A percentile compares a stretch with the other conserved stretches of the same genome.
These are phyloP conservation scores for Podila verticillata DNA, from an alignment of 192 early-diverging fungal species.

Conservation along the genomic window DNA sequence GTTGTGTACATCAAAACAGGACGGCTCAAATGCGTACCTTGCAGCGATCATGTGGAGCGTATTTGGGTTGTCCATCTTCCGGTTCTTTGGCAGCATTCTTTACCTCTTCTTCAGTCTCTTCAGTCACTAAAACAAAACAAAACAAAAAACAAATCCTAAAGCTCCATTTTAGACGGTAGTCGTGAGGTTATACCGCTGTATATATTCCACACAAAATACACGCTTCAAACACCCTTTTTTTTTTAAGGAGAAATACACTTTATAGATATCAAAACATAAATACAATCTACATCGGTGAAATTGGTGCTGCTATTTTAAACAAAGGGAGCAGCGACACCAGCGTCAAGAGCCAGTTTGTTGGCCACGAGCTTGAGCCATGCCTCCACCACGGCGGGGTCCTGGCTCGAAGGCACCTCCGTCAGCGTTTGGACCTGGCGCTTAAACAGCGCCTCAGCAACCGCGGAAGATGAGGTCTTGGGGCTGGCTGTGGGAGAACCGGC, in stretches of 20 bases:
- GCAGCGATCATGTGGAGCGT: slow-evolving; percentile 84
- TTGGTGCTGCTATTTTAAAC: background rate
- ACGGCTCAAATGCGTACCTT: slow-evolving; percentile 61
- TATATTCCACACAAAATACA: background rate
- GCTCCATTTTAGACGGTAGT: no score
- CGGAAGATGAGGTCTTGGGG: background rate
- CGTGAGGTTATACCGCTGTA: no score
- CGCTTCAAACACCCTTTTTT: no score
- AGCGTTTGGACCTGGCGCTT: slow-evolving; percentile 11
- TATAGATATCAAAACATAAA: no score
- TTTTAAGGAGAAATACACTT: no score
- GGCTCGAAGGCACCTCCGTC: background rate
- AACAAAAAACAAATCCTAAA: background rate
- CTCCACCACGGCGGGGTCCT: slow-evolving; percentile 14
- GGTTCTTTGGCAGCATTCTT: slow-evolving; percentile 73
- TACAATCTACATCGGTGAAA: no score
- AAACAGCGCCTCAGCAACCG: background rate
- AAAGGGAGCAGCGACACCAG: slow-evolving; percentile 26
- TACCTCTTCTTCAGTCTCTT: slow-evolving; percentile 76
- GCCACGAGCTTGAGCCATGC: slow-evolving; percentile 40
- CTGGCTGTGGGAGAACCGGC: background rate
- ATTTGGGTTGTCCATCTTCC: slow-evolving; percentile 68
- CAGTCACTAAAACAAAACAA: slow-evolving; percentile 31
- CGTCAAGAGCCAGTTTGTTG: slow-evolving; percentile 19
- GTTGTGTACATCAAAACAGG: slow-evolving; percentile 1